These are phyloP conservation scores for Heliosperma pusillum DNA, from an alignment of 148 eudicot species.

Conservation along the genomic window DNA sequence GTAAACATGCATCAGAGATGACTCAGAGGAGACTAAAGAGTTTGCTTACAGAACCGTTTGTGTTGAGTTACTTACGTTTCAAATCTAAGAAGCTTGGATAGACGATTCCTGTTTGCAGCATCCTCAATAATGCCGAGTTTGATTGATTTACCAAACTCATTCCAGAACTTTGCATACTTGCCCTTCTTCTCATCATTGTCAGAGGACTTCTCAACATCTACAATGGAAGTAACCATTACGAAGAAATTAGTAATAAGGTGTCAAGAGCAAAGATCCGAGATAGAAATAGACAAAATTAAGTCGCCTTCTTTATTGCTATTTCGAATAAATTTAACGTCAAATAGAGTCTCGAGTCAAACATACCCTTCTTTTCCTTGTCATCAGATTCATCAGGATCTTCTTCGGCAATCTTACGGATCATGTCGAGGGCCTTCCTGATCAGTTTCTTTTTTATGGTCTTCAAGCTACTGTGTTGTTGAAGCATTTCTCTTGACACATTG, in stretches of 20 bases:
- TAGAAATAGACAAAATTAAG: not conserved
- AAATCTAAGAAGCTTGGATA: slow-evolving; percentile 90
- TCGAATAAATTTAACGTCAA: not conserved
- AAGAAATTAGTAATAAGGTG: not conserved
- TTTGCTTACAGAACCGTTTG: not conserved
- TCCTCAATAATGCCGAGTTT: slow-evolving; percentile 98
- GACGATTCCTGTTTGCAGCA: slow-evolving; percentile 93
- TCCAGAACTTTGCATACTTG: slow-evolving; percentile 91
- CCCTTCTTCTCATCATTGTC: slow-evolving; percentile 87
- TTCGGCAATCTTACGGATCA: slow-evolving; percentile 96
- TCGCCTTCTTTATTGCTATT: no score
- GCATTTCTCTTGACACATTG: slow-evolving; percentile 98
- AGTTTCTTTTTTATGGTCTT: slow-evolving; percentile 96
- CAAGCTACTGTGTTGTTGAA: slow-evolving; percentile 97
- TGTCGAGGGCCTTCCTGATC: slow-evolving; percentile 97
- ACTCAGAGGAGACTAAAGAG: not conserved
- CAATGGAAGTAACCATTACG: slow-evolving; percentile 7
- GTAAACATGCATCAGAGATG: not conserved
- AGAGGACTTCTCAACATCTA: slow-evolving; percentile 77
- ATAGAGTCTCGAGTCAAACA: slow-evolving; percentile 11
- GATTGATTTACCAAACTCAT: slow-evolving; percentile 96
- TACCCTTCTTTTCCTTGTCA: slow-evolving; percentile 80
- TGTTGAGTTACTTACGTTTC: slow-evolving; percentile 56
- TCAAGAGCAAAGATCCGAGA: not conserved
- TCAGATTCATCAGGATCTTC: slow-evolving; percentile 92